Base-by-base conservation (phyloP, 1,139 yeast species). In the Scheffersomyces titani region DNA sequence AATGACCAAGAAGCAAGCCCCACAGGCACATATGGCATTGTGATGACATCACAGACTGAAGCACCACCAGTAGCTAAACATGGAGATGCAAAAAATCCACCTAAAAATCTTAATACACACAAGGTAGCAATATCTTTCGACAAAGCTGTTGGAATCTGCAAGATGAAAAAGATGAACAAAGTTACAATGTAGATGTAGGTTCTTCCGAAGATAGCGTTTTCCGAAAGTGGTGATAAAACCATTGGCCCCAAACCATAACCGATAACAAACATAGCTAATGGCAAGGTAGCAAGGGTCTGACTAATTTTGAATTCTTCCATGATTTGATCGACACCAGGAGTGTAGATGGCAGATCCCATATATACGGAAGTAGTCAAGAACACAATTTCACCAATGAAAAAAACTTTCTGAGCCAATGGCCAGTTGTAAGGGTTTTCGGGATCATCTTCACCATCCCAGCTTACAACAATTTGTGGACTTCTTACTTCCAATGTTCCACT, bases 351-450 rank as follows among this genome's bases (percentile, higher is more conserved):
- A 0, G 89, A 78, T 5, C 86, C 88, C 79, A 85, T 82, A 63
- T 87, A 87, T 3, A 85, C 86, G 4, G 82, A 74, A 3, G 77
- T 69, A 1, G 89, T 84, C 56, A 86, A 72, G 47, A 83, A 56
- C 52, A 79, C 75, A 40, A 83, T 72, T 57, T 78, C 71, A 6
- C 77, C 19, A 1, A 78, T 69, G 49, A 83, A 74, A 21, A 81
- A 54, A 0, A 70, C 53, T 64, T 83, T 84, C 51, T 71, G 70
- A 11, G 56, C 47, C 0, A 66, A 30, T 0, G 85, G 73, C 88
- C 89, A 87, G 66, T 86, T 87, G 49, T 70, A 66, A 1, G 91
- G 90, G 62, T 85, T 76, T 52, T 81, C 86, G 0, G 86, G 86
- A 63, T 86, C 89, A 56, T 80, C 76, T 0, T 74, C 78, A 3